Conservation (phyloP, 139 green algal species). For the Asterochloris sp. region DNA sequence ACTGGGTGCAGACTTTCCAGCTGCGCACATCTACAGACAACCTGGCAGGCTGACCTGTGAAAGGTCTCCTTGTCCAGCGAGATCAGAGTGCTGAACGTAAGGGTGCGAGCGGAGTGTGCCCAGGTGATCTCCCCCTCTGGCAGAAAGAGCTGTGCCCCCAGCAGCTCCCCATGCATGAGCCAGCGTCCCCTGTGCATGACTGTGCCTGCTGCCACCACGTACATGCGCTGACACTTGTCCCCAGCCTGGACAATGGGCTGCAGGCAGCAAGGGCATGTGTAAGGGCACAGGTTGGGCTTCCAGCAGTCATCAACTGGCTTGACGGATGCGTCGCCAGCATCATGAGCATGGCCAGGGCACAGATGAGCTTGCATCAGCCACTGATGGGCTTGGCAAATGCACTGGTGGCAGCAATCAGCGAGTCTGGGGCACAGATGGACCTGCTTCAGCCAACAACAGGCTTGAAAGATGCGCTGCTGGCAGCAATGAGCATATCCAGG, state of each 20-base stretch:
- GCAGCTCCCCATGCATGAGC: not conserved
- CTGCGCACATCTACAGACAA: not conserved
- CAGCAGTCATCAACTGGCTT: not conserved
- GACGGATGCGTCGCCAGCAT: not conserved
- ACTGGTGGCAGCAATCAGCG: not conserved
- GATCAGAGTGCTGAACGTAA: conserved; percentile 11
- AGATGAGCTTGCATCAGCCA: not conserved
- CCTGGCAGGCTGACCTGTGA: not conserved
- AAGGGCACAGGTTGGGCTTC: not conserved
- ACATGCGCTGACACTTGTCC: conserved; percentile 5
- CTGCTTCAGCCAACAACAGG: not conserved
- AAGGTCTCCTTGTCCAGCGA: conserved; percentile 1
- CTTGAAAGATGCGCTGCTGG: not conserved
- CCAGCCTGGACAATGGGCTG: conserved; percentile 11
- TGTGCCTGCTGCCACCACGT: conserved; percentile 14
- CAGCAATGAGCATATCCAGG: not conserved
- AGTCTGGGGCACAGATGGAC: not conserved
- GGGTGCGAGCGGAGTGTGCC: conserved; percentile 11
- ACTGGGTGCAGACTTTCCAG: not conserved
- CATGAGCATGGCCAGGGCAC: not conserved
- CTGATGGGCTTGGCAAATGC: not conserved
- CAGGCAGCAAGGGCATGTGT: not conserved
- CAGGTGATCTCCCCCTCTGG: not conserved
- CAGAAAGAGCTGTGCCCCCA: conserved; percentile 10
- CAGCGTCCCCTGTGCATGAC: conserved; percentile 6